A percentile compares a stretch with the other conserved stretches of the same genome.
Evolutionary conservation across 805 yeast genomes (phyloP).

Genomic region (Candida andamanensis): DNA sequence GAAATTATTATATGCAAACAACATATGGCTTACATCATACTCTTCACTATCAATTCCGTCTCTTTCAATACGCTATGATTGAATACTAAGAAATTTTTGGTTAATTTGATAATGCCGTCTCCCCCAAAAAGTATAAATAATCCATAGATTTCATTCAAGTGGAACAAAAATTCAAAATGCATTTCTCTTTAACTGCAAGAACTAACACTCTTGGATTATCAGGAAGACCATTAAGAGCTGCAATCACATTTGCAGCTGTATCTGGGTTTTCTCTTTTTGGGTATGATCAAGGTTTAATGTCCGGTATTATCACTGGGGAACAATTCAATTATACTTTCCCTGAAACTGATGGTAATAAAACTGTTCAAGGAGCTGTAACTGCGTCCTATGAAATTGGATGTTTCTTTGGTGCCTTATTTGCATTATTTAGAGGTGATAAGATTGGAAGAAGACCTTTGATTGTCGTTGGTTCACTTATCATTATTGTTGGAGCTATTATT

Average conservation of each 20-base stretch:
- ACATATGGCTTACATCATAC: no score
- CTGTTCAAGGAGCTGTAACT: constrained; percentile 64
- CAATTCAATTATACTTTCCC: constrained; percentile 35
- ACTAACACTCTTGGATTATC: constrained; percentile 51
- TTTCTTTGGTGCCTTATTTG: constrained; percentile 40
- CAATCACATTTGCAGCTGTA: constrained; percentile 20
- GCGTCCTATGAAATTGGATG: constrained; percentile 65
- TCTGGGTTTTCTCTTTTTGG: constrained; percentile 28
- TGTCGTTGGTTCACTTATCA: constrained; percentile 30
- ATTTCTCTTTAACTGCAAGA: constrained; percentile 17
- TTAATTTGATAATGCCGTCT: no score
- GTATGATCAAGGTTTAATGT: constrained; percentile 40
- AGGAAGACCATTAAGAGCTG: constrained; percentile 41
- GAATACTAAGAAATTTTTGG: no score
- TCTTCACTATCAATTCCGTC: no score
- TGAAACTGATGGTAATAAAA: constrained; percentile 22
- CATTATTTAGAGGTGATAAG: constrained; percentile 34
- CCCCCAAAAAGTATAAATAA: no score
- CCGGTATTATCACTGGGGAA: constrained; percentile 36
- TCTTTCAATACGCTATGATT: no score
- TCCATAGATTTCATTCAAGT: no score
- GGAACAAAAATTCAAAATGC: constrained; percentile 3
- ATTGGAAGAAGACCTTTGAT: constrained; percentile 40
- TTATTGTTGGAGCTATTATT: constrained; percentile 35
- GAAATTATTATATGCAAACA: no score